These are phyloP conservation scores for Xylariaceae sp. DNA, from an alignment of 2,329 filamentous ascomycete species.

Conservation along the genomic window DNA sequence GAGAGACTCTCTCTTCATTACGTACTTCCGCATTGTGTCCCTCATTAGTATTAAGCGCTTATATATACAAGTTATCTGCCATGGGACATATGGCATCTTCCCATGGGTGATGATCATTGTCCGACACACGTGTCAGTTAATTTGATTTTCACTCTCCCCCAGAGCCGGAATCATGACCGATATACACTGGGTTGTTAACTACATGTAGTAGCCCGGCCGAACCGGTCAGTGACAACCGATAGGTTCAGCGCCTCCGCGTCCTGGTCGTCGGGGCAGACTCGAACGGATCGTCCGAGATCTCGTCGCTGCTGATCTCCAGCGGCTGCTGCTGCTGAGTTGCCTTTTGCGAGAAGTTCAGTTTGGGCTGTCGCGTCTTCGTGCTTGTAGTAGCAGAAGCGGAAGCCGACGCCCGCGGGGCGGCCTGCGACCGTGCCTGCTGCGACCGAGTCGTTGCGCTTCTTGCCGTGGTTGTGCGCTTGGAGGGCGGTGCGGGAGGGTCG, in stretches of 20 bases:
- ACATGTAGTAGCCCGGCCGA: background rate
- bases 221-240: no score
- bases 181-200: background rate
- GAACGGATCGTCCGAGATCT: conserved; percentile 58
- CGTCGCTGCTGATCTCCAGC: conserved; percentile 60
- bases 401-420: conserved; percentile 31
- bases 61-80: no score
- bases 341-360: conserved; percentile 44
- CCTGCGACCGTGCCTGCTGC: conserved; percentile 23
- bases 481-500: conserved; percentile 30
- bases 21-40: no score
- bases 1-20: no score
- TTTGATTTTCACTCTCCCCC: no score
- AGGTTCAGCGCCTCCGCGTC: conserved; percentile 15
- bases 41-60: no score
- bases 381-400: conserved; percentile 17
- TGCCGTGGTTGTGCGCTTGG: conserved; percentile 32
- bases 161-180: no score
- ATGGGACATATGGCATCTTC: no score
- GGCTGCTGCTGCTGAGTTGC: conserved; percentile 41
- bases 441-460: conserved; percentile 30
- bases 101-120: no score
- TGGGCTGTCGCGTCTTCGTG: conserved; percentile 41
- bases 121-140: no score
- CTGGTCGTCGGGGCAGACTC: conserved; percentile 43